phyloP scores from a whole-genome alignment of 495 filamentous ascomycete species.

The Ascodesmis nigricans region DNA sequence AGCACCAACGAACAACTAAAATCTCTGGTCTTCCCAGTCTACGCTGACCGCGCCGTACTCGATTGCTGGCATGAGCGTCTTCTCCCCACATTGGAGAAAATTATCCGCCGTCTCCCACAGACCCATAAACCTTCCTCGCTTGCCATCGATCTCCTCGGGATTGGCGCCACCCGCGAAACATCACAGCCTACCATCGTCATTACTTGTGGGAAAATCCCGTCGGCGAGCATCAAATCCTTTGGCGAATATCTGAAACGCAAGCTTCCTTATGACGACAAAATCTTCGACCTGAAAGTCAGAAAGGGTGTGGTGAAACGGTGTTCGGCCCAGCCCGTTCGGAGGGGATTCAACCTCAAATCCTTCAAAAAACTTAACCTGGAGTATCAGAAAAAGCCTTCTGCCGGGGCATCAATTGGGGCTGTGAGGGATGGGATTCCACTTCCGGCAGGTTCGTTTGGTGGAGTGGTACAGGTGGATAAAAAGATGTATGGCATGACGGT shows the following conservation, averaged over 20 bases:
- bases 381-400: constrained; percentile 54
- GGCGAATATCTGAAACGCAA: constrained; percentile 22
- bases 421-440: constrained; percentile 65
- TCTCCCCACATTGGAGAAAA: constrained; percentile 24
- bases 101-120: constrained; percentile 8
- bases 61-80: constrained; percentile 23
- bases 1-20: no score
- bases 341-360: no score
- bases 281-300: constrained; percentile 26
- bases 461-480: constrained; percentile 62
- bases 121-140: constrained; percentile 25
- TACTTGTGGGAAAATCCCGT: no score
- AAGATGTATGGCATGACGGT: constrained; percentile 80
- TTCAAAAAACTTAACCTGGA: constrained; percentile 37
- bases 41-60: constrained; percentile 18
- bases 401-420: constrained; percentile 82
- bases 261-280: constrained; percentile 23
- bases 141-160: constrained; percentile 25
- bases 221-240: constrained; percentile 23
- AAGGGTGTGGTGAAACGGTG: constrained; percentile 25
- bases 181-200: constrained; percentile 28
- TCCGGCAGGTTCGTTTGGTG: constrained; percentile 75
- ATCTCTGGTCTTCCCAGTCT: constrained; percentile 24
- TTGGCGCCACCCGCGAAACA: constrained; percentile 23
- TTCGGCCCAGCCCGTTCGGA: no score